Conservation (phyloP, 768 basidiomycete genomes). For the Termitomyces heimii region DNA sequence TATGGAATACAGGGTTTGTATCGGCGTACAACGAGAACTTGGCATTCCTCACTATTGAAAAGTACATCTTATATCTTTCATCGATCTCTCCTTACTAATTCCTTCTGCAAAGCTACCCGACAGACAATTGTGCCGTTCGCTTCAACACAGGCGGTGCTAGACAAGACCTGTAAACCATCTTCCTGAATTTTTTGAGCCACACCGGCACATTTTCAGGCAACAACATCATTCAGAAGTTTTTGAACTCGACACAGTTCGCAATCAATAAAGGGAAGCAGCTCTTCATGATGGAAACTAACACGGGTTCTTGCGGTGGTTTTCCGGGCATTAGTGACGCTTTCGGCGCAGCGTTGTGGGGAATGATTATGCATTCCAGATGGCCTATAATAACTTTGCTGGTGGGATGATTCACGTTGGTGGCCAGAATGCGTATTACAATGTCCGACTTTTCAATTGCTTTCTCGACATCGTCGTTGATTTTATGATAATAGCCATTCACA, state of each 20-base stretch:
- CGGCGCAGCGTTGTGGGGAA: conserved; percentile 57
- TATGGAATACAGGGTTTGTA: conserved; percentile 50
- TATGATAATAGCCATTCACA: conserved; percentile 47
- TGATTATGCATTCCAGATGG: conserved; percentile 61
- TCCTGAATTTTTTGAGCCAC: conserved; percentile 60
- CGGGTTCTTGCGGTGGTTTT: conserved; percentile 66
- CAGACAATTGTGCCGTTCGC: conserved; percentile 53
- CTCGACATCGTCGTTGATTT: conserved; percentile 21
- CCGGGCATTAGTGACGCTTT: conserved; percentile 57
- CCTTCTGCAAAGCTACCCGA: conserved; percentile 38
- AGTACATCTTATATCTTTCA: conserved; percentile 28
- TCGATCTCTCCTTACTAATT: conserved; percentile 14
- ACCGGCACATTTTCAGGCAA: conserved; percentile 29
- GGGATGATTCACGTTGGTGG: conserved; percentile 55
- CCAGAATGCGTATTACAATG: conserved; percentile 61
- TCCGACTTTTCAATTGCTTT: conserved; percentile 32
- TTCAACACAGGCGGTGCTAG: conserved; percentile 34
- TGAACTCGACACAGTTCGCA: conserved; percentile 41
- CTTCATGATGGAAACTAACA: conserved; percentile 69
- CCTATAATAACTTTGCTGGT: conserved; percentile 45
- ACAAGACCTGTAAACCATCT: conserved; percentile 37
- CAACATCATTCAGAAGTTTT: conserved; percentile 44
- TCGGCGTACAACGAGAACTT: conserved; percentile 30
- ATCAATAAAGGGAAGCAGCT: conserved; percentile 36
- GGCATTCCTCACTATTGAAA: conserved; percentile 48